Evolutionary conservation across 2,329 filamentous ascomycete genomes (phyloP).

Genomic region (Arthrobotrys sphaeroides): DNA sequence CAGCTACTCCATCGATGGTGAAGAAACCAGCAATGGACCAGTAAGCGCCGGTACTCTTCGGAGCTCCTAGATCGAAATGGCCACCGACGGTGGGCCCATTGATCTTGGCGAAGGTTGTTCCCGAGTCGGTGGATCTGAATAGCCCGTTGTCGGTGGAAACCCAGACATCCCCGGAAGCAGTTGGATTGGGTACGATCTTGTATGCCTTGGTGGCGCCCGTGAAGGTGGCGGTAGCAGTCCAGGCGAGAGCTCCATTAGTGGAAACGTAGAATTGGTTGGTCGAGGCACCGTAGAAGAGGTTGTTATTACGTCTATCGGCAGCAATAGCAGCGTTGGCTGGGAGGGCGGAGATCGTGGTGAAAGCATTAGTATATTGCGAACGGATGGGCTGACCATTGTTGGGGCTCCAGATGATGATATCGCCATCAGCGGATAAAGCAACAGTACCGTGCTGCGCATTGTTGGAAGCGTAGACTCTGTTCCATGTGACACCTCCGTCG

Average conservation of each 20-base stretch:
- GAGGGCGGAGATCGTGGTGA: slow-evolving; percentile 64
- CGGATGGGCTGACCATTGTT: slow-evolving; percentile 53
- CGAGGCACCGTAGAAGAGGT: slow-evolving; percentile 67
- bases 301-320: slow-evolving; percentile 67
- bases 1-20: slow-evolving; percentile 53
- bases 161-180: slow-evolving; percentile 70
- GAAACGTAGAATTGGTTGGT: slow-evolving; percentile 66
- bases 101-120: slow-evolving; percentile 64
- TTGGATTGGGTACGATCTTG: slow-evolving; percentile 69
- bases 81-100: slow-evolving; percentile 50
- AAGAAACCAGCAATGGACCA: slow-evolving; percentile 56
- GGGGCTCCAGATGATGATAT: slow-evolving; percentile 61
- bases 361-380: slow-evolving; percentile 61
- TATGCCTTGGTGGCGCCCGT: slow-evolving; percentile 60
- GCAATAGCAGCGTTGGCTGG: slow-evolving; percentile 65
- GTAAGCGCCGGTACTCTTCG: slow-evolving; percentile 53
- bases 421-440: slow-evolving; percentile 66
- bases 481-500: slow-evolving; percentile 67
- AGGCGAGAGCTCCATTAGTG: slow-evolving; percentile 64
- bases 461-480: slow-evolving; percentile 64
- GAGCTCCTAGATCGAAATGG: slow-evolving; percentile 55
- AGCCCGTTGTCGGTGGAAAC: slow-evolving; percentile 68
- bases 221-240: slow-evolving; percentile 62
- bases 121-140: slow-evolving; percentile 67
- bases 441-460: slow-evolving; percentile 64